Conservation (phyloP, 2,329 filamentous ascomycete genomes). For the Aspergillus persii region DNA sequence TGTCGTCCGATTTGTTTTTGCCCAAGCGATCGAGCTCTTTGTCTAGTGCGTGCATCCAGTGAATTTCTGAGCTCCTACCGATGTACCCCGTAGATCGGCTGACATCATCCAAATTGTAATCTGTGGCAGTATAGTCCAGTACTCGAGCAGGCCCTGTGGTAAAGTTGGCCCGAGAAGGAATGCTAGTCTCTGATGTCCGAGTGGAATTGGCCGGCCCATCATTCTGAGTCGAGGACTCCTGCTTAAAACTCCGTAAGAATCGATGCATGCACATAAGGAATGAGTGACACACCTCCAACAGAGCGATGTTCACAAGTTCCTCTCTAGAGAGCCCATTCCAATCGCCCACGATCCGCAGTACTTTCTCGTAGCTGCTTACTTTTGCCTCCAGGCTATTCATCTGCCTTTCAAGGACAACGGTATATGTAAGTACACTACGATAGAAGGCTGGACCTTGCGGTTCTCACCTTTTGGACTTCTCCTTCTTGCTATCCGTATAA, state of each 20-base stretch:
- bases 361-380: slow-evolving; percentile 40
- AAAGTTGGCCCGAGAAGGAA: not conserved
- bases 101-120: slow-evolving; percentile 40
- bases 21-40: slow-evolving; percentile 28
- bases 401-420: slow-evolving; percentile 28
- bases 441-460: slow-evolving; percentile 13
- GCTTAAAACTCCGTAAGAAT: slow-evolving; percentile 16
- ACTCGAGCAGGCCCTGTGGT: slow-evolving; percentile 13
- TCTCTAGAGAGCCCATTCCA: slow-evolving; percentile 38
- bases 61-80: slow-evolving; percentile 46
- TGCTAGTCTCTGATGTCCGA: not conserved
- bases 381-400: slow-evolving; percentile 43
- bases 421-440: not conserved
- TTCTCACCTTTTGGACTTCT: slow-evolving; percentile 43
- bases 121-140: slow-evolving; percentile 43
- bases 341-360: slow-evolving; percentile 35
- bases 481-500: slow-evolving; percentile 48
- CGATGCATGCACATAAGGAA: not conserved
- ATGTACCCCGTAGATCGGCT: slow-evolving; percentile 43
- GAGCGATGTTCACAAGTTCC: slow-evolving; percentile 33
- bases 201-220: not conserved
- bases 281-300: slow-evolving; percentile 28
- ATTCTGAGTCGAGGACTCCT: slow-evolving; percentile 26
- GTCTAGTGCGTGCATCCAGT: slow-evolving; percentile 42
- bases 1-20: not conserved